A percentile compares a stretch with the other conserved stretches of the same genome.
phyloP scores from a whole-genome alignment of 768 basidiomycete genomes.

The Tulasnella sp. region DNA sequence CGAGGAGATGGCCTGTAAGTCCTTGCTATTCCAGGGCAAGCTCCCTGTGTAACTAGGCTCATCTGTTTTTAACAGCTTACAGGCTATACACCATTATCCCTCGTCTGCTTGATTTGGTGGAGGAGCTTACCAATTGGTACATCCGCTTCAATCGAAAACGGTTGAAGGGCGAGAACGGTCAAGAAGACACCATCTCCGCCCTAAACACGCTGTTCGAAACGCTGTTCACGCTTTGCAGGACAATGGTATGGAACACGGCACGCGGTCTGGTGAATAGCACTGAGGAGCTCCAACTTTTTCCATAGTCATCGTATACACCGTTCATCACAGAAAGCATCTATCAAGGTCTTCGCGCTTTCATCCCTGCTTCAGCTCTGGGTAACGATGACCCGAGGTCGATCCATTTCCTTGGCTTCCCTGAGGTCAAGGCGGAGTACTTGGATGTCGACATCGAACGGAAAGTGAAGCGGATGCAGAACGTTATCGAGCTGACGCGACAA shows the following conservation, averaged over 20 bases:
- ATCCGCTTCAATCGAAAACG: conserved; percentile 96
- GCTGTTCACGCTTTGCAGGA: conserved; percentile 84
- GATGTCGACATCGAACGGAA: conserved; percentile 88
- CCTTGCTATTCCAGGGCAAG: background rate
- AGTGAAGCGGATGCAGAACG: conserved; percentile 86
- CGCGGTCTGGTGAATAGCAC: background rate
- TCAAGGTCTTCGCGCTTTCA: conserved; percentile 77
- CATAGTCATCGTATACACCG: conserved; percentile 91
- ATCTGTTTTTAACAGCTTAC: conserved; percentile 41
- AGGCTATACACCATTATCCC: conserved; percentile 96
- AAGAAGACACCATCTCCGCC: conserved; percentile 75
- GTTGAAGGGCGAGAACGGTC: conserved; percentile 88
- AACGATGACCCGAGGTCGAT: conserved; percentile 76
- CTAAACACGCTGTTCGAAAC: conserved; percentile 95
- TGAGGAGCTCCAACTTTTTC: background rate
- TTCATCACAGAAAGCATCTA: conserved; percentile 97
- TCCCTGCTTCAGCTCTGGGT: conserved; percentile 59
- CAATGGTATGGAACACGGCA: conserved; percentile 55
- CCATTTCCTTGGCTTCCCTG: conserved; percentile 91
- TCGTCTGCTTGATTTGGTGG: conserved; percentile 81
- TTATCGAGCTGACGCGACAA: conserved; percentile 85
- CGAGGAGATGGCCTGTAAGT: conserved; percentile 78
- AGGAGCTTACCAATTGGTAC: conserved; percentile 99
- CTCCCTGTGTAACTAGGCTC: background rate
- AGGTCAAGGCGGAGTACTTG: conserved; percentile 89